Percentiles rank a stretch among this genome's conserved stretches.
These are phyloP conservation scores for Daldinia childiae DNA, from an alignment of 495 filamentous ascomycete genomes.

Conservation along the genomic window DNA sequence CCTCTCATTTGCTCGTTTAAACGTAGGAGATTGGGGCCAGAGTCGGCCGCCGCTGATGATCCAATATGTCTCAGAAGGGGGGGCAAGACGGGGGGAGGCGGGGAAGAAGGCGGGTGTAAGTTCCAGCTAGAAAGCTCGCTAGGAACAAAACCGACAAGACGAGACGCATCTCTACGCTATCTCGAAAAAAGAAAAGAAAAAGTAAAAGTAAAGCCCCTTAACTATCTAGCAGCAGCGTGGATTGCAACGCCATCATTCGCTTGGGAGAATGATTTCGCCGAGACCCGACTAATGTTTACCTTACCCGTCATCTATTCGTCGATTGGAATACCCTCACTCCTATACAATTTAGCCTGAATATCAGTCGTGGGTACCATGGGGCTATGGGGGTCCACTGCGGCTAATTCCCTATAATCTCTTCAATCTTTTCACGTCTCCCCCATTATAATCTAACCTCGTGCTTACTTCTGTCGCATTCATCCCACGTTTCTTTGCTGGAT, in stretches of 20 bases:
- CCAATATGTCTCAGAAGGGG: constrained; percentile 32
- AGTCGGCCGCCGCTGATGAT: constrained; percentile 26
- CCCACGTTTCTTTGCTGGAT: constrained; percentile 15
- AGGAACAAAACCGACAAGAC: constrained; percentile 31
- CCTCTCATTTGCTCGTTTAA: constrained; percentile 41
- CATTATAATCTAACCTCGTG: constrained; percentile 5
- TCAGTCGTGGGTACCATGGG: constrained; percentile 28
- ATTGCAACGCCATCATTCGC: constrained; percentile 27
- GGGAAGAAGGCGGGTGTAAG: constrained; percentile 11
- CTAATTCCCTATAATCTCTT: constrained; percentile 34
- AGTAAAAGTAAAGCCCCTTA: not conserved
- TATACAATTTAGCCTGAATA: constrained; percentile 42
- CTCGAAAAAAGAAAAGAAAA: not conserved
- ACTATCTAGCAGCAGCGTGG: constrained; percentile 10
- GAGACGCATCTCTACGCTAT: constrained; percentile 12
- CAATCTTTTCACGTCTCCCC: not conserved
- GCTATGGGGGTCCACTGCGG: constrained; percentile 37
- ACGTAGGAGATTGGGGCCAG: constrained; percentile 17
- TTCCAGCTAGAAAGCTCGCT: constrained; percentile 18
- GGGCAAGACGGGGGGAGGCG: not conserved
- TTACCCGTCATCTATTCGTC: not conserved
- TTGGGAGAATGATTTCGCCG: constrained; percentile 43
- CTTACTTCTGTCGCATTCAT: constrained; percentile 22
- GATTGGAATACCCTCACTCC: constrained; percentile 14
- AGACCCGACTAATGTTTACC: constrained; percentile 27